Base-by-base conservation (phyloP, 1,139 yeast genomes). In the Taiozyma sp. region DNA sequence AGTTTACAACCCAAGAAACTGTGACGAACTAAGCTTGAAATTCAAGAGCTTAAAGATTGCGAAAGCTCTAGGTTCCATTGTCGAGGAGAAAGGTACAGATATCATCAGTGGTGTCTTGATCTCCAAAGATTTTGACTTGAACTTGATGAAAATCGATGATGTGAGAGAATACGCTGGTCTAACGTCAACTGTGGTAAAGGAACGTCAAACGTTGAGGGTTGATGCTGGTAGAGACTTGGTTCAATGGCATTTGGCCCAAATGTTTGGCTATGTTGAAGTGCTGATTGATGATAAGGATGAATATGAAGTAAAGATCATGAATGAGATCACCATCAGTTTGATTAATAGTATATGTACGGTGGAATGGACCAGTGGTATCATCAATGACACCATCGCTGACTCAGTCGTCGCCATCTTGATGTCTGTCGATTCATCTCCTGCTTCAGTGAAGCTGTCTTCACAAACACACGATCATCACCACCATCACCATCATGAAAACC, bases 371-470 rank as follows among this genome's bases (percentile, higher is more conserved):
- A 93, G 96, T 58, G 95, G 92, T 56, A 76, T 89, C 50, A 81
- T 91, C 74, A 92, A 90, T 51, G 99, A 93, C 62, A 87, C 97
- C 0, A 81, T 93, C 59, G 99, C 99, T 0, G 99, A 93, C 65
- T 86, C 97, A 44, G 89, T 91, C 3, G 79, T 95, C 54, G 97
- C 97, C 1, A 90, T 93, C 44, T 71, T 93, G 39, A 78, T 93
- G 66, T 88, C 96, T 44, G 95, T 93, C 44, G 99, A 93, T 65
- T 85, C 97, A 0, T 85, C 97, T 0, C 97, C 97, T 4, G 96
- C 97, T 0, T 89, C 97, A 6, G 97, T 93, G 29, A 93, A 91
- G 64, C 68, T 90, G 55, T 83, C 96, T 13, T 82, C 96, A 4
- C 76, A 76, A 51, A 62, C 74, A 1, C 84, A 86, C 60, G 61